Conservation (phyloP, 805 yeast species). For the Saccharomycopsis malanga region DNA sequence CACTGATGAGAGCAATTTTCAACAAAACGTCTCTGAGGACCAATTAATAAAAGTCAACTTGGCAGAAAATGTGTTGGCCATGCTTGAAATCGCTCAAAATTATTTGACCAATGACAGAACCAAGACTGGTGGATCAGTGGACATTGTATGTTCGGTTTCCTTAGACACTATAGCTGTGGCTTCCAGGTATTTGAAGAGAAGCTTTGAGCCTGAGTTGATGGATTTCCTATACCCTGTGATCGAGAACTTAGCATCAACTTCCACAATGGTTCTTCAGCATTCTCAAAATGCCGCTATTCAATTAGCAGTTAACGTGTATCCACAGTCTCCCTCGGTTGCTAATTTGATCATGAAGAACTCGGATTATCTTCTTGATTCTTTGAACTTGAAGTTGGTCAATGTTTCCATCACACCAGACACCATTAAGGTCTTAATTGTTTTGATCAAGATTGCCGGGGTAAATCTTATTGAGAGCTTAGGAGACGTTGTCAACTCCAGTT, state of each 20-base stretch:
- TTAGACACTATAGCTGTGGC: conserved; percentile 37
- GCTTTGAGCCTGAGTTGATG: conserved; percentile 51
- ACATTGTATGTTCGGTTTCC: conserved; percentile 31
- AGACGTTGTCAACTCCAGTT: conserved; percentile 69
- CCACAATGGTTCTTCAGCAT: conserved; percentile 38
- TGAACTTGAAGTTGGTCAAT: conserved; percentile 63
- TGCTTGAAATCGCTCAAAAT: conserved; percentile 29
- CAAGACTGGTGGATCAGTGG: conserved; percentile 22
- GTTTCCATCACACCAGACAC: conserved; percentile 70
- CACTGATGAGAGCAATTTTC: background rate
- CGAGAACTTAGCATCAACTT: conserved; percentile 58
- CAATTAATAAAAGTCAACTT: conserved; percentile 1
- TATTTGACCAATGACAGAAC: conserved; percentile 28
- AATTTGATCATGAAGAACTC: conserved; percentile 56
- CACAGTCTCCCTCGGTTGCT: conserved; percentile 44
- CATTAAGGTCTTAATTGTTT: conserved; percentile 58
- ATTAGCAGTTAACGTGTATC: conserved; percentile 45
- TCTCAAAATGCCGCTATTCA: conserved; percentile 48
- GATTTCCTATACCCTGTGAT: conserved; percentile 69
- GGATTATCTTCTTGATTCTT: conserved; percentile 74
- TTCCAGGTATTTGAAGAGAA: conserved; percentile 29
- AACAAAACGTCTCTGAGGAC: background rate
- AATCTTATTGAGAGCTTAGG: conserved; percentile 55
- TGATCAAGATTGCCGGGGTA: conserved; percentile 65
- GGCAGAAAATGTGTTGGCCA: conserved; percentile 3